phyloP scores from a whole-genome alignment of 768 basidiomycete genomes.

The Lactarius vividus region DNA sequence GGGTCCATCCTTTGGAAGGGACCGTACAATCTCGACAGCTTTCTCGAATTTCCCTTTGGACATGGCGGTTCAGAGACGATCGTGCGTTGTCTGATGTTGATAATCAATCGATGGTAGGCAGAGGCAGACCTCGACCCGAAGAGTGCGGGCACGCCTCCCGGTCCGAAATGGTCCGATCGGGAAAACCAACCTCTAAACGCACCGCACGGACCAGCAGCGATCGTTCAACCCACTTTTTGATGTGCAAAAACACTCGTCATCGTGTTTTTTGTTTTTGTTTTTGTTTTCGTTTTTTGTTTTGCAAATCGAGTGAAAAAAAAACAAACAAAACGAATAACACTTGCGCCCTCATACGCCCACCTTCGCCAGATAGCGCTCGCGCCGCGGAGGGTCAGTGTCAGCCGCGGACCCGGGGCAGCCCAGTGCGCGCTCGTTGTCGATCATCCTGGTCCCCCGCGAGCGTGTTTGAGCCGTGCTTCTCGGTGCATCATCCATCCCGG shows the following conservation, averaged over 20 bases:
- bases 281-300: too few species aligned
- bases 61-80: conserved; percentile 42
- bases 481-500: conserved; percentile 21
- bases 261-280: too few species aligned
- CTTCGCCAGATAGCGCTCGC: conserved; percentile 9
- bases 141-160: not conserved
- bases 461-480: conserved; percentile 20
- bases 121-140: not conserved
- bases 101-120: conserved; percentile 10
- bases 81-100: not conserved
- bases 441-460: conserved; percentile 18
- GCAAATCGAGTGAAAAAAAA: not conserved
- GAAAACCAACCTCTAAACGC: not conserved
- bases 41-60: conserved; percentile 71
- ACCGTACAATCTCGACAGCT: conserved; percentile 63
- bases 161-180: not conserved
- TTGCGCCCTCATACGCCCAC: conserved; percentile 1
- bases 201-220: conserved; percentile 12
- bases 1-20: conserved; percentile 76
- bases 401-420: conserved; percentile 25
- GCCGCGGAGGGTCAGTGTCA: conserved; percentile 20
- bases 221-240: too few species aligned
- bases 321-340: not conserved
- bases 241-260: too few species aligned
- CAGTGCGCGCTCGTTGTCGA: conserved; percentile 25